Base-by-base conservation (phyloP, 2,329 filamentous ascomycete genomes). In the Alternaria triticina region DNA sequence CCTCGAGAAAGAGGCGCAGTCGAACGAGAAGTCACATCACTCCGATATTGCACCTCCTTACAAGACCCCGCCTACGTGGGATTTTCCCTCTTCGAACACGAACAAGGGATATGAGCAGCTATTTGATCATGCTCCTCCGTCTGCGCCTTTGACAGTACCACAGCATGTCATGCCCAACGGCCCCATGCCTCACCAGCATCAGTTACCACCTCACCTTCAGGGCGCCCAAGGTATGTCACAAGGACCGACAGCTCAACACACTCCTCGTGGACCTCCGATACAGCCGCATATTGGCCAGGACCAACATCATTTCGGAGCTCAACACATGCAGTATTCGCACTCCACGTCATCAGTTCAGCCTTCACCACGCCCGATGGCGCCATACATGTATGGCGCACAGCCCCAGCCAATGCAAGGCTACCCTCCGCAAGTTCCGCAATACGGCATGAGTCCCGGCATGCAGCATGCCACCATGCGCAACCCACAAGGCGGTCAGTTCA, bases 11-110 rank as follows among this genome's bases (percentile, higher is more conserved):
- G 86, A 88, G 64, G 81, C 66, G 2, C 79, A 83, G n/a, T 79
- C 79, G 15, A 79, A 83, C 46, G 83, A 85, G 52, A 82, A 83
- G 59, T 79, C 82, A 4, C 86, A 86, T 61, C 97, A 96, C 74
- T 90, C 90, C 50, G 94, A 93, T n/a, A 87, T 97, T 57, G 91
- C 91, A 40, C 91, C 91, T 27, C 90, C 95, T 5, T 97, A 91
- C 79, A 90, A 93, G 71, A 98, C 96, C 1, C 84, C 86, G 11
- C 94, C 94, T 1, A 94, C 91, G 0, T 99, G 96, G 95, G 89
- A 91, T 64, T 88, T 89, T 63, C 82, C 89, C 23, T 83, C 88
- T 52, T 89, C 90, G 20, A 91, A 93, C 68, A 84, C 87, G 46
- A 92, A 96, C 68, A 92, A 91, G 73, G 92, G 88, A 0, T 97